A percentile compares a stretch with the other conserved stretches of the same genome.
These are phyloP conservation scores for Eremomyces bilateralis DNA, from an alignment of 495 filamentous ascomycete species.

Conservation along the genomic window DNA sequence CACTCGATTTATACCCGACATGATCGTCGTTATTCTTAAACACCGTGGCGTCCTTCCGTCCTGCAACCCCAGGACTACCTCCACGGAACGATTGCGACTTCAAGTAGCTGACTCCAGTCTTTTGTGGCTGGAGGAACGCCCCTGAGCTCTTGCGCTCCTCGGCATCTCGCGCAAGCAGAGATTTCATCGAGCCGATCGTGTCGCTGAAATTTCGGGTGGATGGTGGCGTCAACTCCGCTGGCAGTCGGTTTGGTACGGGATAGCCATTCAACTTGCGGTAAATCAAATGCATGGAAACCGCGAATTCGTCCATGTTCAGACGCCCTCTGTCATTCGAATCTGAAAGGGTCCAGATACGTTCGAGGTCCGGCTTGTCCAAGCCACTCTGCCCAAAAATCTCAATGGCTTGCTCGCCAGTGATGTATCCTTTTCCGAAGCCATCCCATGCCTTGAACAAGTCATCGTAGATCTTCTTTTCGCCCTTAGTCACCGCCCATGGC, in stretches of 20 bases:
- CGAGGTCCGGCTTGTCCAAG: constrained; percentile 68
- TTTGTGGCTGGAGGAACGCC: constrained; percentile 73
- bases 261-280: constrained; percentile 94
- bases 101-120: constrained; percentile 92
- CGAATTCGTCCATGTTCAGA: constrained; percentile 94
- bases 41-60: constrained; percentile 82
- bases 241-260: constrained; percentile 74
- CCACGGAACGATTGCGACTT: constrained; percentile 84
- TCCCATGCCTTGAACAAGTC: constrained; percentile 94
- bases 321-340: constrained; percentile 85
- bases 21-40: constrained; percentile 89
- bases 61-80: constrained; percentile 21
- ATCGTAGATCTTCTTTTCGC: constrained; percentile 96
- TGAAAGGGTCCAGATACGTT: constrained; percentile 85
- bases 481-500: constrained; percentile 97
- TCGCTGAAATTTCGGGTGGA: constrained; percentile 87
- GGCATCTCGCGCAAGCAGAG: constrained; percentile 75
- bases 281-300: constrained; percentile 97
- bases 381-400: constrained; percentile 97
- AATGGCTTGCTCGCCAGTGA: constrained; percentile 81
- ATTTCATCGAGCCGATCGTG: constrained; percentile 82
- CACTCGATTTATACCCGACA: constrained; percentile 81
- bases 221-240: constrained; percentile 84
- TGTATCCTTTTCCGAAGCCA: constrained; percentile 79
- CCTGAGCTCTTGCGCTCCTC: constrained; percentile 64